Evolutionary conservation across 106 monocot genomes (phyloP).

Genomic region (Dendrobium catenatum): DNA sequence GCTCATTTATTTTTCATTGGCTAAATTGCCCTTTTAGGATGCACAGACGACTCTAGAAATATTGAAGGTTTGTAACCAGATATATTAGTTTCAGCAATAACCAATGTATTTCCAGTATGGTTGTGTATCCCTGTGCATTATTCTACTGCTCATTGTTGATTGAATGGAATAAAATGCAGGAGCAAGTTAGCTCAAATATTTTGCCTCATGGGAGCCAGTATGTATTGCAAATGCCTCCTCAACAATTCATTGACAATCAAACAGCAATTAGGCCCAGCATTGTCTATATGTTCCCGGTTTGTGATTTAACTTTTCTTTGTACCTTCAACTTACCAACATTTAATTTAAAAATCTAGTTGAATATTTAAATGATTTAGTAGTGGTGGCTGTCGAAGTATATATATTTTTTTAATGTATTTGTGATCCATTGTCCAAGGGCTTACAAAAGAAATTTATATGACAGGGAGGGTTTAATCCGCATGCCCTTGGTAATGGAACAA

Average conservation of each 20-base stretch:
- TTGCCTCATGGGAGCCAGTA: constrained; percentile 20
- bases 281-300: constrained; percentile 56
- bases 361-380: neutral
- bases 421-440: neutral
- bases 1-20: neutral
- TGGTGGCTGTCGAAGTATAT: neutral
- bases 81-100: constrained; percentile 10
- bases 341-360: neutral
- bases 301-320: constrained; percentile 2
- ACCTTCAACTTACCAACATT: neutral
- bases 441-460: neutral
- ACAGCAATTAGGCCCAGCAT: constrained; percentile 28
- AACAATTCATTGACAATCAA: constrained; percentile 31
- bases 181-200: constrained; percentile 17
- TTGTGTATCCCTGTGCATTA: neutral
- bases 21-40: neutral
- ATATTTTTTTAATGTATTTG: neutral
- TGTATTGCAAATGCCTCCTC: constrained; percentile 13
- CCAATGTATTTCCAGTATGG: constrained; percentile 5
- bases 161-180: constrained; percentile 13
- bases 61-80: constrained; percentile 18
- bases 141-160: constrained; percentile 4
- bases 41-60: constrained; percentile 12
- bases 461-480: constrained; percentile 51
- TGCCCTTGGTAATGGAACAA: constrained; percentile 39